Percentiles rank a stretch among this genome's conserved stretches.
Conservation (phyloP, 805 yeast species). For the Kuraishia piskuri region DNA sequence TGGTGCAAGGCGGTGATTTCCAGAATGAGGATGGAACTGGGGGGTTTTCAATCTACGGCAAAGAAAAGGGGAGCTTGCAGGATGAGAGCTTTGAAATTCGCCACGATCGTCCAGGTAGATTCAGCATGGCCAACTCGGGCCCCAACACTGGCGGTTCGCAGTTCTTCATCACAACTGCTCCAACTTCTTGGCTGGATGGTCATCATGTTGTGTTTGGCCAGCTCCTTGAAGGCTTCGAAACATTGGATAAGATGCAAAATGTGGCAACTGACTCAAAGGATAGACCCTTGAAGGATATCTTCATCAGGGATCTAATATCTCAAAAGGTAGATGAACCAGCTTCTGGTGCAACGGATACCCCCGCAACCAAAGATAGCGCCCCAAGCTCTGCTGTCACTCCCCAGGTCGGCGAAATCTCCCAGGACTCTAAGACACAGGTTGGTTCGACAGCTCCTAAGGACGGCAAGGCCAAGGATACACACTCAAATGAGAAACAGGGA, state of each 20-base stretch:
- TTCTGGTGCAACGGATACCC: not conserved
- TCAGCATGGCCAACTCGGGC: slow-evolving; percentile 45
- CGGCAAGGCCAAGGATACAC: too few relatives aligned
- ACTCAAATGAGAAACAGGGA: not conserved
- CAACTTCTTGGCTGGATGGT: slow-evolving; percentile 45
- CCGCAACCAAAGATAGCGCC: not conserved
- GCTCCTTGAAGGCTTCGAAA: slow-evolving; percentile 57
- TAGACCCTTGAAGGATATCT: slow-evolving; percentile 35
- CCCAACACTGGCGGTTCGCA: slow-evolving; percentile 57
- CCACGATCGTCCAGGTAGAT: slow-evolving; percentile 38
- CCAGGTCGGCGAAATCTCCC: not conserved
- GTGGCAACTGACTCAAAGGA: slow-evolving; percentile 34
- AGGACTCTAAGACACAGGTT: not conserved
- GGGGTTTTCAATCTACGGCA: slow-evolving; percentile 74
- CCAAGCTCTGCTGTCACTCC: not conserved
- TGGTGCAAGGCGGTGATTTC: slow-evolving; percentile 30
- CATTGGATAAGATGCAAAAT: slow-evolving; percentile 51
- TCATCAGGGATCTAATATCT: slow-evolving; percentile 17
- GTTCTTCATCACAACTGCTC: slow-evolving; percentile 56
- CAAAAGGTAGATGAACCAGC: not conserved
- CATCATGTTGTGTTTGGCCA: slow-evolving; percentile 75
- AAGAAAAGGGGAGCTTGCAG: slow-evolving; percentile 35
- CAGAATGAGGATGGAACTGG: slow-evolving; percentile 61
- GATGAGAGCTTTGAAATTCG: slow-evolving; percentile 61
- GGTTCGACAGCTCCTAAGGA: slow-evolving; percentile 7